These are phyloP conservation scores for Psophocarpus tetragonolobus DNA, from an alignment of 306 rosid species.

Conservation along the genomic window DNA sequence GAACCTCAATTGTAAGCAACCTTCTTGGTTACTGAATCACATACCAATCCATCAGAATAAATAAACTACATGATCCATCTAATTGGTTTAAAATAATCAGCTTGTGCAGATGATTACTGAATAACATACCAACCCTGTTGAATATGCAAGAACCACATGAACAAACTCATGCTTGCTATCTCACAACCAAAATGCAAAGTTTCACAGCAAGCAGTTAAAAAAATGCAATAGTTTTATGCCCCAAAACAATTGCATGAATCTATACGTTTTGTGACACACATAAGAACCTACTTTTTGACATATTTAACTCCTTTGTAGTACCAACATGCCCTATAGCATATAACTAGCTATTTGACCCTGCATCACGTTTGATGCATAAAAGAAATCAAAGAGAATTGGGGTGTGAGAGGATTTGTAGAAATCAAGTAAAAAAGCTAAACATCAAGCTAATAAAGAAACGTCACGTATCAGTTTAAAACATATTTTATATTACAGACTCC, in stretches of 20 bases:
- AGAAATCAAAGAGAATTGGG: too few relatives aligned
- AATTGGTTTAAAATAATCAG: neutral
- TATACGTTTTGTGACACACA: neutral
- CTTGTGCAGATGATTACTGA: neutral
- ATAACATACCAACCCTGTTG: constrained; percentile 8
- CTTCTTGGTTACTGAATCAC: neutral
- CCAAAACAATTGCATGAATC: neutral
- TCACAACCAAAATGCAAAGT: neutral
- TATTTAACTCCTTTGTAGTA: neutral
- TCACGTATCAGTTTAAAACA: too few relatives aligned
- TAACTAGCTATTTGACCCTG: too few relatives aligned
- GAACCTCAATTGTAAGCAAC: constrained; percentile 27
- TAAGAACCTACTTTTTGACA: neutral
- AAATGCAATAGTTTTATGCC: neutral
- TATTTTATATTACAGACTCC: too few relatives aligned
- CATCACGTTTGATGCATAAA: too few relatives aligned
- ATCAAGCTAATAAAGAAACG: too few relatives aligned
- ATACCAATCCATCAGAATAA: neutral
- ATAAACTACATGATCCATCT: neutral
- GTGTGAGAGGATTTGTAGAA: too few relatives aligned
- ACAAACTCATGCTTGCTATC: neutral
- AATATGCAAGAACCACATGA: neutral
- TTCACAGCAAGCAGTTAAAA: neutral
- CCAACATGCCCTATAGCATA: neutral
- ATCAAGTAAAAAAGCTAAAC: too few relatives aligned